These are phyloP conservation scores for Flaveria ramosissima DNA, from an alignment of 129 eudicot genomes.

Conservation along the genomic window DNA sequence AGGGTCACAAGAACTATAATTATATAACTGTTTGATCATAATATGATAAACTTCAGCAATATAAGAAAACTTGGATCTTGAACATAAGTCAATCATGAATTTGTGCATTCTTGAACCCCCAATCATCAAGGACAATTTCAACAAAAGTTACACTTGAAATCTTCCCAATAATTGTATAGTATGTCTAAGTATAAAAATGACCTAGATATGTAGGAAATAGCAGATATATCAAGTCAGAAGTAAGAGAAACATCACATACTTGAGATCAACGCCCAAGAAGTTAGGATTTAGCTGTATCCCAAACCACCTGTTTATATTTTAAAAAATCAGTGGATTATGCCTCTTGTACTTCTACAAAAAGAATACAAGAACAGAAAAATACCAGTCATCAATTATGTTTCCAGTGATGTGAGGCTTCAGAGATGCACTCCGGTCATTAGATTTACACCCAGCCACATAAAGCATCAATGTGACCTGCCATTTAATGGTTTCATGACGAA, in stretches of 20 bases:
- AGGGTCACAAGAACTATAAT: not conserved
- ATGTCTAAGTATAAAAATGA: not conserved
- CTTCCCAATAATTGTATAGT: not conserved
- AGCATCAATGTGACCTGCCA: slow-evolving; percentile 78
- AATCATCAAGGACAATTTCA: not conserved
- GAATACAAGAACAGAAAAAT: slow-evolving; percentile 11
- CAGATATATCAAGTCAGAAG: slow-evolving; percentile 3
- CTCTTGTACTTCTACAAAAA: slow-evolving; percentile 1
- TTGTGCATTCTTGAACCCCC: not conserved
- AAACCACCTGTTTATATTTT: slow-evolving; percentile 9
- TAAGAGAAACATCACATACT: slow-evolving; percentile 52
- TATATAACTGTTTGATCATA: not conserved
- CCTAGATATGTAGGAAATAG: slow-evolving; percentile 2
- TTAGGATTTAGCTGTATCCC: slow-evolving; percentile 87
- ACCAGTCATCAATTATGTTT: slow-evolving; percentile 88
- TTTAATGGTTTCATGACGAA: slow-evolving; percentile 16
- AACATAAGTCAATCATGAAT: slow-evolving; percentile 12
- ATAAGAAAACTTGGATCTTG: not conserved
- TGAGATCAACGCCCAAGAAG: slow-evolving; percentile 94
- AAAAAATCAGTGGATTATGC: not conserved
- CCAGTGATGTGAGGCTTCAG: slow-evolving; percentile 75
- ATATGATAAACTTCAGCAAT: slow-evolving; percentile 10
- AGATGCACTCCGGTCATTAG: slow-evolving; percentile 67
- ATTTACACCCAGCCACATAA: slow-evolving; percentile 60
- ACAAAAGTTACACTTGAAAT: not conserved